Evolutionary conservation across 2,329 filamentous ascomycete species (phyloP).

Genomic region (Boeremia exigua): DNA sequence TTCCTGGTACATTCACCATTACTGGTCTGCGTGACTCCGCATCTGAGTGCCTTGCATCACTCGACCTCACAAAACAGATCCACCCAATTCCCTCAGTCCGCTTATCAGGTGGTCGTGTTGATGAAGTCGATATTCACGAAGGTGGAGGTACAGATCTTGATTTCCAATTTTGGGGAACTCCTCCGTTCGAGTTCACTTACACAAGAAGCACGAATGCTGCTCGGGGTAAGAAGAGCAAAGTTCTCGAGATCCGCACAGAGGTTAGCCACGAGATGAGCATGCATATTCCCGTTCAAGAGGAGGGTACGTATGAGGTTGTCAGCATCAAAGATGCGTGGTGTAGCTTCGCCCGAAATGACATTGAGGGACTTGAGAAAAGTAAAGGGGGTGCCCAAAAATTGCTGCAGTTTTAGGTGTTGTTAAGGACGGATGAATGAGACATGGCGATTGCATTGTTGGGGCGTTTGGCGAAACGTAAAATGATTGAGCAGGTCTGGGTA

Average conservation of each 20-base stretch:
- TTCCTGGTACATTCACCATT: constrained; percentile 86
- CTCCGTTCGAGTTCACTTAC: constrained; percentile 97
- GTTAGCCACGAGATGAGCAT: constrained; percentile 81
- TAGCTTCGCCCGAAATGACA: constrained; percentile 75
- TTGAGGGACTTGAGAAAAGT: constrained; percentile 50
- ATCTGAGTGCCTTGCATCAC: constrained; percentile 82
- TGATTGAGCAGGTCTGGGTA: background rate
- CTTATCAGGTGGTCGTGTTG: constrained; percentile 82
- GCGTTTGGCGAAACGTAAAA: constrained; percentile 19
- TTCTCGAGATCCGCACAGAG: constrained; percentile 91
- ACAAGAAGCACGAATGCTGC: constrained; percentile 89
- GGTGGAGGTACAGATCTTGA: constrained; percentile 91
- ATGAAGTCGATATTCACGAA: constrained; percentile 92
- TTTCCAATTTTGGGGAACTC: constrained; percentile 94
- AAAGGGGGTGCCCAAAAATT: constrained; percentile 47
- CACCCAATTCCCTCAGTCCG: constrained; percentile 91
- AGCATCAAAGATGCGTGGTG: constrained; percentile 94
- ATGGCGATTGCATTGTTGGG: constrained; percentile 19
- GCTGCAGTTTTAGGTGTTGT: constrained; percentile 40
- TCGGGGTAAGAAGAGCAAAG: constrained; percentile 60
- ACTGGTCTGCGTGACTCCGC: constrained; percentile 86
- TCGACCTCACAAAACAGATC: constrained; percentile 80
- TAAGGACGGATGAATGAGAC: background rate
- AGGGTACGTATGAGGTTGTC: constrained; percentile 97
- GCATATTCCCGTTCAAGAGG: constrained; percentile 82